A percentile compares a stretch with the other conserved stretches of the same genome.
Conservation (phyloP, 148 eudicot genomes). For the Heliosperma pusillum region DNA sequence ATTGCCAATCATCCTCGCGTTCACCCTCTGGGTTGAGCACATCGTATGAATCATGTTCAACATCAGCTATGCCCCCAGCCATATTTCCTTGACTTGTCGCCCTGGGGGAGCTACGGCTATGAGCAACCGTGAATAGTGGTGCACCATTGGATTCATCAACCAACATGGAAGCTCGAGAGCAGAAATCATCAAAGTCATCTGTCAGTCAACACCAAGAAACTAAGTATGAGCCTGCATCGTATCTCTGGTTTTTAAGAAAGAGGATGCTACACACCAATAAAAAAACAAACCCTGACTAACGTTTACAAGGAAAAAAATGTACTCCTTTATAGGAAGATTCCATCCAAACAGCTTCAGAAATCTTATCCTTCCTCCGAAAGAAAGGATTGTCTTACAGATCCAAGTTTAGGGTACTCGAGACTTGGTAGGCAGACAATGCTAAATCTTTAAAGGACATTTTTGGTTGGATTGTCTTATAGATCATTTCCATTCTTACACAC, state of each 20-base stretch:
- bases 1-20: slow-evolving; percentile 87
- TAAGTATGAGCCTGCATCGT: background rate
- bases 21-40: slow-evolving; percentile 30
- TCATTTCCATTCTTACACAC: background rate
- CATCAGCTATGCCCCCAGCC: slow-evolving; percentile 19
- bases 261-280: too few species aligned
- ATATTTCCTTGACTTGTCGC: slow-evolving; percentile 18
- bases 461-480: background rate
- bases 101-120: slow-evolving; percentile 39
- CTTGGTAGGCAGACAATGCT: too few species aligned
- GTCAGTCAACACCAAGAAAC: slow-evolving; percentile 11
- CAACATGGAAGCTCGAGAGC: slow-evolving; percentile 61
- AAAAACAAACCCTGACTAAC: too few species aligned
- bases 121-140: slow-evolving; percentile 70
- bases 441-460: too few species aligned
- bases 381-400: too few species aligned
- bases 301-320: too few species aligned
- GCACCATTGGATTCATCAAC: slow-evolving; percentile 77
- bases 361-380: too few species aligned
- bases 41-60: slow-evolving; percentile 36
- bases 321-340: too few species aligned
- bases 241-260: too few species aligned
- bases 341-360: too few species aligned
- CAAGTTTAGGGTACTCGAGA: too few species aligned
- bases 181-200: slow-evolving; percentile 84